Percentiles rank a stretch among this genome's conserved stretches.
Evolutionary conservation across 1,284 basidiomycete genomes (phyloP).

Genomic region (Fomitiporia mediterranea): DNA sequence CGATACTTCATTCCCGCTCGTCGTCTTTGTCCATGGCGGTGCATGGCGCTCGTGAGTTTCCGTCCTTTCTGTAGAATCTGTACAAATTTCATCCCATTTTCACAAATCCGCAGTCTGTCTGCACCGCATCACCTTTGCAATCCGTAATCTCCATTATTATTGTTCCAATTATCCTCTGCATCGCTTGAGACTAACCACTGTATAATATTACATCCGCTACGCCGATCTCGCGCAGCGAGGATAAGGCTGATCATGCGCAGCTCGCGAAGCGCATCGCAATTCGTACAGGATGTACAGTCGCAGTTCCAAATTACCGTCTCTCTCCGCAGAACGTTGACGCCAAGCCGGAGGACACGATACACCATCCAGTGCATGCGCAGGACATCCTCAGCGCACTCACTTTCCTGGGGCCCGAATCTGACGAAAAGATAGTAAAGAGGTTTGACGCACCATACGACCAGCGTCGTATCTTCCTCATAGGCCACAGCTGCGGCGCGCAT

Average conservation of each 20-base stretch:
- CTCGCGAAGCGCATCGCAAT: conserved; percentile 50
- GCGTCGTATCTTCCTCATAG: conserved; percentile 51
- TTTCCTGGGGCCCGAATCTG: conserved; percentile 39
- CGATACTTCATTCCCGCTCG: conserved; percentile 23
- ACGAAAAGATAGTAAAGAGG: background rate
- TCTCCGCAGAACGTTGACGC: conserved; percentile 39
- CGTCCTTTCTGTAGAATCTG: background rate
- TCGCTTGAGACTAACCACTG: background rate
- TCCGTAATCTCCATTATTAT: background rate
- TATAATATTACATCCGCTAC: background rate
- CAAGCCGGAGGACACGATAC: conserved; percentile 34
- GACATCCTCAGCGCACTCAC: conserved; percentile 59
- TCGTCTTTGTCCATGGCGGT: conserved; percentile 71
- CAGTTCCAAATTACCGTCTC: conserved; percentile 71
- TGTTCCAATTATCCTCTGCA: background rate
- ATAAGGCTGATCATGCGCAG: conserved; percentile 54
- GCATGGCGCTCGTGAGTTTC: conserved; percentile 70
- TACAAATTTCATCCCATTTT: background rate
- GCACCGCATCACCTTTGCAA: background rate
- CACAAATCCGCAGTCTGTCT: background rate
- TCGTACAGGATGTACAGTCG: conserved; percentile 51
- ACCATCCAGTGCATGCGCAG: conserved; percentile 65
- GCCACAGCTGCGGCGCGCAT: conserved; percentile 77
- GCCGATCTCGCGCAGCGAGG: conserved; percentile 44
- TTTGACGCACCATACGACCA: conserved; percentile 34